Conservation (phyloP, 805 yeast genomes). For the Suhomyces sp. region DNA sequence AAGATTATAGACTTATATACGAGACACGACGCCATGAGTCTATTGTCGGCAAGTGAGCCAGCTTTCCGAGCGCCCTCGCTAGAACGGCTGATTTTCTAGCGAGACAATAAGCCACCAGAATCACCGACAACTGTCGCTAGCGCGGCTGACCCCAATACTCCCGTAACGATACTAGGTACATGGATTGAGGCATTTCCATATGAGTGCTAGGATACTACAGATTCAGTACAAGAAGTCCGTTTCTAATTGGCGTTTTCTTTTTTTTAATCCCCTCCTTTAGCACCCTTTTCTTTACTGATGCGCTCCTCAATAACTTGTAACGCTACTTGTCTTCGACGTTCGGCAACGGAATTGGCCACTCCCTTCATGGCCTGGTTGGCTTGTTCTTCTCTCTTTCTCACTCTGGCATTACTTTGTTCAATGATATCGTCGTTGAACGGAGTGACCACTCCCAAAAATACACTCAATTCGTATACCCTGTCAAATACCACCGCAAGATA, state of each 20-base stretch:
- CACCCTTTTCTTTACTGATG: slow-evolving; percentile 29
- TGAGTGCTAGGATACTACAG: background rate
- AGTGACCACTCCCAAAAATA: slow-evolving; percentile 46
- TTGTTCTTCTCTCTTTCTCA: slow-evolving; percentile 57
- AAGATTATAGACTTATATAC: background rate
- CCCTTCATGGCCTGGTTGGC: slow-evolving; percentile 39
- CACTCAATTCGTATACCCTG: slow-evolving; percentile 31
- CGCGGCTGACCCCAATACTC: background rate
- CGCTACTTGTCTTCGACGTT: slow-evolving; percentile 75
- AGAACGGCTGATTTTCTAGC: background rate
- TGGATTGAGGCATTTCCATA: background rate
- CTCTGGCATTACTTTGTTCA: slow-evolving; percentile 71
- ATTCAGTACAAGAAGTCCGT: background rate
- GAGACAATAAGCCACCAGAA: background rate
- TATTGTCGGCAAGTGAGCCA: background rate
- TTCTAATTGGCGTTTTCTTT: background rate
- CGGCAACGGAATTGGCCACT: slow-evolving; percentile 53
- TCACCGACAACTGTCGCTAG: background rate
- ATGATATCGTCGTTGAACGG: slow-evolving; percentile 68
- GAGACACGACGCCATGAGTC: background rate
- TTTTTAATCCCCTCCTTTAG: background rate
- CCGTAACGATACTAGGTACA: too few species aligned
- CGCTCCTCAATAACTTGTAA: slow-evolving; percentile 71
- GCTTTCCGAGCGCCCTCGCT: background rate
- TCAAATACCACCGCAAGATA: slow-evolving; percentile 50